phyloP scores from a whole-genome alignment of 2,329 filamentous ascomycete species.

The Parasarocladium wereldwijsianum region DNA sequence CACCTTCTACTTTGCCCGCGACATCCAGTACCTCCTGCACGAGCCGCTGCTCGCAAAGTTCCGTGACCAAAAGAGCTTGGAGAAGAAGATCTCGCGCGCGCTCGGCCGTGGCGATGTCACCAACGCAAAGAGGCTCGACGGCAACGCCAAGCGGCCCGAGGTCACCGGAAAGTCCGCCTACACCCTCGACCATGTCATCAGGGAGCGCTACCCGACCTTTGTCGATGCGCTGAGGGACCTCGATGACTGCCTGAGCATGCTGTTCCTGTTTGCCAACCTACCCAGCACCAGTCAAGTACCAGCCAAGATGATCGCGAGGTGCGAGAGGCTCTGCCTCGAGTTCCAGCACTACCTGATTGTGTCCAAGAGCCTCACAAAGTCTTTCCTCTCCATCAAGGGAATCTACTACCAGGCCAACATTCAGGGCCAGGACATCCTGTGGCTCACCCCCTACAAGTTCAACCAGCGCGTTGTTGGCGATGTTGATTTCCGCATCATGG shows the following conservation, averaged over 20 bases:
- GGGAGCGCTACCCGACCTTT: slow-evolving; percentile 96
- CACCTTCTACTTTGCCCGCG: slow-evolving; percentile 84
- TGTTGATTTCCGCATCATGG: slow-evolving; percentile 98
- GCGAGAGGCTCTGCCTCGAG: slow-evolving; percentile 83
- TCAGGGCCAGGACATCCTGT: slow-evolving; percentile 90
- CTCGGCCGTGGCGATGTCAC: slow-evolving; percentile 82
- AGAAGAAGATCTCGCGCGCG: slow-evolving; percentile 93
- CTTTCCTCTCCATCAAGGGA: slow-evolving; percentile 95
- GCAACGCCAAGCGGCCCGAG: slow-evolving; percentile 75
- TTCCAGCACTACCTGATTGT: slow-evolving; percentile 97
- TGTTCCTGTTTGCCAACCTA: slow-evolving; percentile 94
- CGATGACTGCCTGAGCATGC: slow-evolving; percentile 91
- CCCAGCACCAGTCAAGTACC: slow-evolving; percentile 82
- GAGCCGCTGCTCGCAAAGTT: slow-evolving; percentile 91
- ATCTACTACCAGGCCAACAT: slow-evolving; percentile 99
- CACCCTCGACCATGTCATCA: slow-evolving; percentile 90
- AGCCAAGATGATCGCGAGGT: slow-evolving; percentile 88
- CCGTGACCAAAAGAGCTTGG: slow-evolving; percentile 88
- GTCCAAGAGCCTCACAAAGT: slow-evolving; percentile 83
- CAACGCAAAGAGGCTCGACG: slow-evolving; percentile 76
- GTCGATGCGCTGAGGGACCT: slow-evolving; percentile 86
- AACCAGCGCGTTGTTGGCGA: slow-evolving; percentile 89
- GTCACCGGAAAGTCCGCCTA: slow-evolving; percentile 82
- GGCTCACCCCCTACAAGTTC: slow-evolving; percentile 96
- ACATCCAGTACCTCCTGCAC: slow-evolving; percentile 96